Base-by-base conservation (phyloP, 2,329 filamentous ascomycete species). In the Aspergillus eucalypticola region DNA sequence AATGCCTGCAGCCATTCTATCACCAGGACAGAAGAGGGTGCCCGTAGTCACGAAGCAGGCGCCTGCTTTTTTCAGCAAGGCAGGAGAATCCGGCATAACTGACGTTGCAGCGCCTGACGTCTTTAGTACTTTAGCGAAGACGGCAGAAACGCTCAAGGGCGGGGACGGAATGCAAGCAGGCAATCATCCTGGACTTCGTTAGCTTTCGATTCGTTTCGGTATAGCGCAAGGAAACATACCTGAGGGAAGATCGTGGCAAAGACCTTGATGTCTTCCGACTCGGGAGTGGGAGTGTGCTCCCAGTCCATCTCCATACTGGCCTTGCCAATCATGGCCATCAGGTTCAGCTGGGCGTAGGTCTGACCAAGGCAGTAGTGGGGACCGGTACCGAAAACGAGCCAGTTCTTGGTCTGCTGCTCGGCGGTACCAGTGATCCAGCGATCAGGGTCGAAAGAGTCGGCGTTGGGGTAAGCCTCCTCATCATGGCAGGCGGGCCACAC, bases 201-300 rank as follows among this genome's bases (percentile, higher is more conserved):
- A 68, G 67, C 57, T 60, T 58, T 51, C 62, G 42, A 64, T 58
- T 41, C 23, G 58, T 8, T 7, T 67, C 52, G 67, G 64, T 50
- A 57, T 11, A 7, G 21, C 42, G 15, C 41, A 56, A 56, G 27
- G 17, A 61, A 32, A 56, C 58, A 65, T 60, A 96, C 93, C 90
- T 90, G 90, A 59, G 95, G 95, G 84, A 99, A 99, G 69, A 99
- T 96, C 27, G 92, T 97, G 42, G 95, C 95, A 80, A 98, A 99
- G 67, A 98, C 94, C 82, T 96, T 94, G 78, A 99, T 98, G 78
- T 96, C 89, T 80, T 99, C 95, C 0, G 91, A 96, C 60, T 83
- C 73, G 0, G 90, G 87, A 10, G 95, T 98, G 17, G 92, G 79
- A 74, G 92, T 87, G 77, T 99, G 95, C 75, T 88, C 85, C 94